phyloP scores from a whole-genome alignment of 2,329 filamentous ascomycete species.

The Aspergillus tanneri region DNA sequence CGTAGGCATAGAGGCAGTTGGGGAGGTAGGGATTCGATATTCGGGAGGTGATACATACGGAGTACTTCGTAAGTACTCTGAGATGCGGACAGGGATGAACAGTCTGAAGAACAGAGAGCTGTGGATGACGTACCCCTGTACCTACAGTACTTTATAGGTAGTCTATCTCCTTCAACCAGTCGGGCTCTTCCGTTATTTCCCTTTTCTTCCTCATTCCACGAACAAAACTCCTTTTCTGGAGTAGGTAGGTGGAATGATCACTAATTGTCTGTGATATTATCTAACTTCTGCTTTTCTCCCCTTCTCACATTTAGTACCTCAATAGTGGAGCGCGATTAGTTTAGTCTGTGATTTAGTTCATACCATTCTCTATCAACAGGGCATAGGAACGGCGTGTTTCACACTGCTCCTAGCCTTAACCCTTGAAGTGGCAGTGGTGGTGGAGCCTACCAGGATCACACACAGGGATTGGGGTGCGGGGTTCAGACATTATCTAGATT shows the following conservation, averaged over 20 bases:
- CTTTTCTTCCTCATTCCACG: not conserved
- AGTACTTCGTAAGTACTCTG: not conserved
- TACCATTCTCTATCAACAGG: not conserved
- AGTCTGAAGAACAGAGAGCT: not conserved
- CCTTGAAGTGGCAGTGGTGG: constrained; percentile 33
- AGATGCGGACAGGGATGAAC: not conserved
- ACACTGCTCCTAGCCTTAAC: constrained; percentile 30
- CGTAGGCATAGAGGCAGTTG: too few relatives aligned
- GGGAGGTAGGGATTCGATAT: not conserved
- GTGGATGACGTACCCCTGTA: not conserved
- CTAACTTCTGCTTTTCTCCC: not conserved
- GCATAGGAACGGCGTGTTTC: constrained; percentile 28
- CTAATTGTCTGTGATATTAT: constrained; percentile 7
- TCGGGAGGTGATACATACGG: not conserved
- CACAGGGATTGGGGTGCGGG: constrained; percentile 36
- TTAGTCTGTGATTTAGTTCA: not conserved
- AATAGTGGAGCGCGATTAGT: not conserved
- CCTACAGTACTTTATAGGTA: not conserved
- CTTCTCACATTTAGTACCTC: not conserved
- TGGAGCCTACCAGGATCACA: constrained; percentile 33
- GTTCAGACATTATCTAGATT: constrained; percentile 3
- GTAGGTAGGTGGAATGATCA: not conserved
- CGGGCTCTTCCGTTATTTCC: not conserved
- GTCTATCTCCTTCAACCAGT: not conserved
- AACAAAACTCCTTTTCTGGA: not conserved